Evolutionary conservation across 345 rosid species (phyloP).

Genomic region (Hibiscus mutabilis): DNA sequence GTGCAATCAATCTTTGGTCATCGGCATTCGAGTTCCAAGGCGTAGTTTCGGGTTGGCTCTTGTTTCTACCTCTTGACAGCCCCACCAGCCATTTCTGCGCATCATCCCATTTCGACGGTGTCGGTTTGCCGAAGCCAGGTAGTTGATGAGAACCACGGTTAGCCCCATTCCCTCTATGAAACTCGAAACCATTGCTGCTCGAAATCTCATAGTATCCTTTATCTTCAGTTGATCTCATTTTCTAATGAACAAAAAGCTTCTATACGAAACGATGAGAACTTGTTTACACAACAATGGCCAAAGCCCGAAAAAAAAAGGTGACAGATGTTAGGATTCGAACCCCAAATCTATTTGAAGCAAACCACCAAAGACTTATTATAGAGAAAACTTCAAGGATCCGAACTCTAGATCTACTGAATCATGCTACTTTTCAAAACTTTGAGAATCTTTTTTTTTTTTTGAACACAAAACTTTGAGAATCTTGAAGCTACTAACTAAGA

Average conservation of each 20-base stretch:
- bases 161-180: conserved; percentile 54
- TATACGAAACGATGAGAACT: not conserved
- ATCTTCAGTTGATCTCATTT: conserved; percentile 71
- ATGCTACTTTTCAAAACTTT: not conserved
- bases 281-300: not conserved
- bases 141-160: conserved; percentile 50
- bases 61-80: conserved; percentile 55
- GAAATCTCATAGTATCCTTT: conserved; percentile 5
- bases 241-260: conserved; percentile 9
- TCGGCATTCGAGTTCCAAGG: conserved; percentile 90
- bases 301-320: not conserved
- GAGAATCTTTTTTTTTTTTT: too few relatives aligned
- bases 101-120: conserved; percentile 98
- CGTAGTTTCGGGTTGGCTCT: conserved; percentile 31
- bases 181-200: conserved; percentile 15
- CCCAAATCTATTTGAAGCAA: not conserved
- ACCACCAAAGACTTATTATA: not conserved
- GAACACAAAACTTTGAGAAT: not conserved
- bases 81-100: conserved; percentile 99
- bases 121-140: conserved; percentile 70
- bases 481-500: not conserved
- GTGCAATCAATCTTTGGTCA: conserved; percentile 81
- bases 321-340: not conserved
- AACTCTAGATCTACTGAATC: not conserved
- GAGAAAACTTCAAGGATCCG: not conserved